Percentiles rank a stretch among this genome's conserved stretches.
These are phyloP conservation scores for Agaricus subrufescens DNA, from an alignment of 768 basidiomycete genomes.

Conservation along the genomic window DNA sequence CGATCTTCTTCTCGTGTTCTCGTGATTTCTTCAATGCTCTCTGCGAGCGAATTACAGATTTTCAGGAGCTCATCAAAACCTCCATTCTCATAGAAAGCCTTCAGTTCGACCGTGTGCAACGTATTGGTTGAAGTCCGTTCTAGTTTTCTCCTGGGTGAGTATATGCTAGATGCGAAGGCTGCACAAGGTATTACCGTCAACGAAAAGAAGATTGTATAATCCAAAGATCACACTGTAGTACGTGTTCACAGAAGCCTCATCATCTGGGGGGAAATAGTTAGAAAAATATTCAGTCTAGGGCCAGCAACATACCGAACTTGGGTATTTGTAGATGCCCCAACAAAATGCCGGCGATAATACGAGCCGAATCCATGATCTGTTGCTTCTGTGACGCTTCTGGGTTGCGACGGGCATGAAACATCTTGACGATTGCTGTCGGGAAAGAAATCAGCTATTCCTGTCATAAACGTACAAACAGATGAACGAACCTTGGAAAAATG, in stretches of 20 bases:
- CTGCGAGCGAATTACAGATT: conserved; percentile 50
- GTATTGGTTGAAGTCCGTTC: conserved; percentile 73
- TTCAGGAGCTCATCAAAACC: conserved; percentile 68
- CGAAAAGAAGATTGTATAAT: conserved; percentile 38
- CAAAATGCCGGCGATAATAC: conserved; percentile 67
- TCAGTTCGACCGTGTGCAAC: conserved; percentile 79
- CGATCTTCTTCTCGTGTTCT: conserved; percentile 51
- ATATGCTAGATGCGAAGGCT: conserved; percentile 6
- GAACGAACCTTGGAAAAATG: conserved; percentile 80
- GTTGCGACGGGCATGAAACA: conserved; percentile 79
- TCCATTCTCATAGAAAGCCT: conserved; percentile 63
- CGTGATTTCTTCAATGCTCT: conserved; percentile 51
- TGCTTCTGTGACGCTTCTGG: conserved; percentile 72
- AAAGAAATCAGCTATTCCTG: neutral
- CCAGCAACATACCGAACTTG: conserved; percentile 42
- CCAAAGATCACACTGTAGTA: conserved; percentile 47
- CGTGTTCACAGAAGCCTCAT: conserved; percentile 31
- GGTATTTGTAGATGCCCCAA: conserved; percentile 59
- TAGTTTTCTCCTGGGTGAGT: conserved; percentile 24
- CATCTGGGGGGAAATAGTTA: conserved; percentile 15
- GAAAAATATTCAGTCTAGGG: neutral
- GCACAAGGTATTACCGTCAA: conserved; percentile 36
- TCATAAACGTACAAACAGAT: neutral
- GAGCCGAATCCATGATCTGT: conserved; percentile 68
- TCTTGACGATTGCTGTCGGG: conserved; percentile 70